Evolutionary conservation across 495 filamentous ascomycete genomes (phyloP).

Genomic region (Daldinia vernicosa): DNA sequence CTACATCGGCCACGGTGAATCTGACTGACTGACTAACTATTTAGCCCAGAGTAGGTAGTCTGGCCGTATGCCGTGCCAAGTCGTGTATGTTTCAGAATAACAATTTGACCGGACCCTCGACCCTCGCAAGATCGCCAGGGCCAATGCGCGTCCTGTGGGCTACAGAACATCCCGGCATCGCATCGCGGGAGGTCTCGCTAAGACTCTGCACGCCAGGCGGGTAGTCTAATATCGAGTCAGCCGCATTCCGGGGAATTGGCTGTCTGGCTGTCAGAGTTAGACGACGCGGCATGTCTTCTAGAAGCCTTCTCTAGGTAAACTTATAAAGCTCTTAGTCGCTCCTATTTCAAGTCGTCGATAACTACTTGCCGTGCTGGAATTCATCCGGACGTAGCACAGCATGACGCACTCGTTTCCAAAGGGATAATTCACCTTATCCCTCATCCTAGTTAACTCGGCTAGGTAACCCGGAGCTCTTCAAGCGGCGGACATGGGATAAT

Average conservation of each 20-base stretch:
- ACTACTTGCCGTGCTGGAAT: constrained; percentile 19
- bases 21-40: constrained; percentile 12
- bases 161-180: constrained; percentile 26
- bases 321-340: constrained; percentile 21
- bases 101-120: constrained; percentile 24
- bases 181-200: constrained; percentile 38
- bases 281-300: constrained; percentile 34
- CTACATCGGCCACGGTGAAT: constrained; percentile 33
- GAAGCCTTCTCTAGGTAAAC: constrained; percentile 27
- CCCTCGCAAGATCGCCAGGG: constrained; percentile 43
- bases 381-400: constrained; percentile 34
- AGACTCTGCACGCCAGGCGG: constrained; percentile 33
- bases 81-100: constrained; percentile 44
- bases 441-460: constrained; percentile 33
- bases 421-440: constrained; percentile 32
- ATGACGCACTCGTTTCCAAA: constrained; percentile 20
- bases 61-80: constrained; percentile 36
- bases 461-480: constrained; percentile 23
- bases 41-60: constrained; percentile 20
- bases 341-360: constrained; percentile 4
- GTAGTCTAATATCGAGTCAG: constrained; percentile 43
- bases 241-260: constrained; percentile 33
- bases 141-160: constrained; percentile 42
- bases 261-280: constrained; percentile 31
- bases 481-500: constrained; percentile 29